A percentile compares a stretch with the other conserved stretches of the same genome.
Evolutionary conservation across 108 stramenopile genomes (phyloP).

Genomic region (Nannochloropsis granulata): DNA sequence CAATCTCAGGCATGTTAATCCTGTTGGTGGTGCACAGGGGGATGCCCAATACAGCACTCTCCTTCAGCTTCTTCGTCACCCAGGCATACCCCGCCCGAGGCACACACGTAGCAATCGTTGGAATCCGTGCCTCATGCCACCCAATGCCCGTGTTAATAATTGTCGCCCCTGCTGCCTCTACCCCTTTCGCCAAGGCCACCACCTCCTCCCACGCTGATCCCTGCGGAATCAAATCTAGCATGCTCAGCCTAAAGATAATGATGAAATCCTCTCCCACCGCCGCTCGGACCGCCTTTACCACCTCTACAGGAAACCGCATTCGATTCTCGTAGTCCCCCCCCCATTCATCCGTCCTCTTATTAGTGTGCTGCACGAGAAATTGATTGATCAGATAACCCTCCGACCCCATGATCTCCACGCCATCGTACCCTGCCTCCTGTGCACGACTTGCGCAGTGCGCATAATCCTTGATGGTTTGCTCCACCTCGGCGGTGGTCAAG

Average conservation of each 20-base stretch:
- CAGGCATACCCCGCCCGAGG: constrained; percentile 85
- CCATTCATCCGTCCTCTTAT: constrained; percentile 75
- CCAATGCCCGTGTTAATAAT: constrained; percentile 98
- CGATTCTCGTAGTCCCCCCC: constrained; percentile 81
- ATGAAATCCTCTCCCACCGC: constrained; percentile 78
- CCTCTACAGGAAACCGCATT: constrained; percentile 67
- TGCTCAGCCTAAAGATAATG: constrained; percentile 81
- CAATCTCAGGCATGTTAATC: constrained; percentile 78
- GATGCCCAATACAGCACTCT: constrained; percentile 46
- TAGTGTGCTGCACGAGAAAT: constrained; percentile 70
- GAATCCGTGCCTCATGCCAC: constrained; percentile 96
- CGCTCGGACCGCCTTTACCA: constrained; percentile 59
- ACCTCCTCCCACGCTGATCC: constrained; percentile 88
- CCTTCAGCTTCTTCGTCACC: constrained; percentile 64
- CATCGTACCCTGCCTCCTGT: constrained; percentile 84
- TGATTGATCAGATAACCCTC: constrained; percentile 96
- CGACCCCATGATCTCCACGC: constrained; percentile 93
- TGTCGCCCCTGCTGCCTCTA: constrained; percentile 76
- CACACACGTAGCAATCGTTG: constrained; percentile 90
- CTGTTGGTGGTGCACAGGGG: constrained; percentile 91
- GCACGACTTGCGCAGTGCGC: constrained; percentile 65
- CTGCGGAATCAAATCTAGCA: constrained; percentile 83
- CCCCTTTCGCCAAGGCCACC: constrained; percentile 52
- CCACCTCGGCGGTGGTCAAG: constrained; percentile 50
- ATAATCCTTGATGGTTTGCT: constrained; percentile 71